These are phyloP conservation scores for Penicillium dipodomyicola DNA, from an alignment of 495 filamentous ascomycete species.

Conservation along the genomic window DNA sequence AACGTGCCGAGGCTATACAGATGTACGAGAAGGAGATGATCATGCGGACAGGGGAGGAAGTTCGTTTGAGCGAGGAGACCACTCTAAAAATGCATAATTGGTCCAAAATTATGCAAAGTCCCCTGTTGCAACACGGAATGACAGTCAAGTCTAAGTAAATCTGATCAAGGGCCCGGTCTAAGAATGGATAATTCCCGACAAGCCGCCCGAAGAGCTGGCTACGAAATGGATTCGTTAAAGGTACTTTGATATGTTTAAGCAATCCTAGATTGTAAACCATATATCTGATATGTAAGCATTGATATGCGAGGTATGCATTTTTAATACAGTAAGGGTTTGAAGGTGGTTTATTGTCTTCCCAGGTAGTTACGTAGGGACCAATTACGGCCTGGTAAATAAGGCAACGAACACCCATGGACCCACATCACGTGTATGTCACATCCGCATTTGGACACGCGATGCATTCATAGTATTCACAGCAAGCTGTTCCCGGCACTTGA, in stretches of 20 bases:
- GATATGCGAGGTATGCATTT: too few species aligned
- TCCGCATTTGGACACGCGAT: background rate
- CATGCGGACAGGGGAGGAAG: background rate
- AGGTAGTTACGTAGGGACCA: too few species aligned
- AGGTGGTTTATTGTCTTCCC: too few species aligned
- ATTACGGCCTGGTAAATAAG: background rate
- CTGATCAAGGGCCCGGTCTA: too few species aligned
- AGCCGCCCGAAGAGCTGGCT: too few species aligned
- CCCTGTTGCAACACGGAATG: background rate
- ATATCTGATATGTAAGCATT: too few species aligned
- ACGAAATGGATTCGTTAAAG: too few species aligned
- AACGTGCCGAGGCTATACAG: background rate
- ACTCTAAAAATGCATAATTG: background rate
- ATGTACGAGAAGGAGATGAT: background rate
- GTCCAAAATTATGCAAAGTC: background rate
- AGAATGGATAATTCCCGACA: too few species aligned
- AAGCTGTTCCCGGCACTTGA: background rate
- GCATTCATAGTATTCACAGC: background rate
- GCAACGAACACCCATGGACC: background rate
- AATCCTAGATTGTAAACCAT: too few species aligned
- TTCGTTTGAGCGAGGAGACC: background rate
- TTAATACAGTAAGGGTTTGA: too few species aligned
- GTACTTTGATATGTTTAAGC: too few species aligned
- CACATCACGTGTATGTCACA: conserved; percentile 1
- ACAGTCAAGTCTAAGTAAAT: too few species aligned